Evolutionary conservation across 2,329 filamentous ascomycete species (phyloP).

Genomic region (Aspergillus glaucus): DNA sequence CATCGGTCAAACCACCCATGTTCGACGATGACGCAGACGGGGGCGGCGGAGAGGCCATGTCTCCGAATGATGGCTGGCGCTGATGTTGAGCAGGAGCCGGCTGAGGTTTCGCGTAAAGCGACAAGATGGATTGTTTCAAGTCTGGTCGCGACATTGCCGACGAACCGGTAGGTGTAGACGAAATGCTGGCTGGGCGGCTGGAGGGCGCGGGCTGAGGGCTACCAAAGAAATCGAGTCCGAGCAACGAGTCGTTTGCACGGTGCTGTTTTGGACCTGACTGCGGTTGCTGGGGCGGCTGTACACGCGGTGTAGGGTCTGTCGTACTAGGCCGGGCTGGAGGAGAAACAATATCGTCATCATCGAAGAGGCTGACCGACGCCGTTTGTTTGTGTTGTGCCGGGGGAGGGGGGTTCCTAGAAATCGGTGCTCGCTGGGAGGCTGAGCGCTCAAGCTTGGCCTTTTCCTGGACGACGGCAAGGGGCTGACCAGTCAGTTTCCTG

Average conservation of each 20-base stretch:
- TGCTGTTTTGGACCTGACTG: slow-evolving; percentile 52
- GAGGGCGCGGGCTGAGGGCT: slow-evolving; percentile 62
- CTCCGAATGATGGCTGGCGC: slow-evolving; percentile 60
- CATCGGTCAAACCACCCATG: slow-evolving; percentile 68
- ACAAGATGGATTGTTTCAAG: slow-evolving; percentile 94
- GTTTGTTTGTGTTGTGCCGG: slow-evolving; percentile 35
- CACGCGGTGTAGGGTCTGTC: slow-evolving; percentile 58
- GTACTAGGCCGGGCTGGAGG: slow-evolving; percentile 64
- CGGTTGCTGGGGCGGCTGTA: slow-evolving; percentile 60
- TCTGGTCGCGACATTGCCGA: slow-evolving; percentile 74
- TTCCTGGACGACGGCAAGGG: slow-evolving; percentile 61
- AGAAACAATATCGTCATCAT: slow-evolving; percentile 59
- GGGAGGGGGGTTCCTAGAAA: slow-evolving; percentile 41
- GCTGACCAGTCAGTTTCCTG: slow-evolving; percentile 37
- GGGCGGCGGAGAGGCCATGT: slow-evolving; percentile 52
- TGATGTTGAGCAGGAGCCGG: slow-evolving; percentile 50
- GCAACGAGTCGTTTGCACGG: slow-evolving; percentile 74
- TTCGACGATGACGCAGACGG: slow-evolving; percentile 25
- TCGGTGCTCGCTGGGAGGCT: slow-evolving; percentile 46
- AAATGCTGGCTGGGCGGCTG: slow-evolving; percentile 71
- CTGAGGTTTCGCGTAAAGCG: slow-evolving; percentile 83
- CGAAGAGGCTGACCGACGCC: slow-evolving; percentile 70
- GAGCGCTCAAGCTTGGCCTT: slow-evolving; percentile 62
- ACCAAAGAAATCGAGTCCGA: slow-evolving; percentile 90
- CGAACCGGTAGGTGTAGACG: slow-evolving; percentile 52